Base-by-base conservation (phyloP, 208 protist species). In the Acanthamoeba triangularis region DNA sequence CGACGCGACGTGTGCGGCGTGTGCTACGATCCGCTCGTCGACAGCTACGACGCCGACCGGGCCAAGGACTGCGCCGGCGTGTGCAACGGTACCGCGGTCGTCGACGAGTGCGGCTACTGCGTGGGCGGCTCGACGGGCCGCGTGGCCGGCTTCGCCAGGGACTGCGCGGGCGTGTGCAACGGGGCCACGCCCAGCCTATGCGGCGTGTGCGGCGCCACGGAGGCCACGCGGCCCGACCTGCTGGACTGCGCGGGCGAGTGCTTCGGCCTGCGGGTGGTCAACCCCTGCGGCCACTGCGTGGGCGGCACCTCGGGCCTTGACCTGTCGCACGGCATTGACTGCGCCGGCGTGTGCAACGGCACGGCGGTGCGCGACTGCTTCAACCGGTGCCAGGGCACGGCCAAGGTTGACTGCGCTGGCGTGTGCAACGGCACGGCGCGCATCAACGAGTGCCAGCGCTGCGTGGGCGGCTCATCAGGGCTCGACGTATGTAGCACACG, bases 91-190 rank as follows among this genome's bases (percentile, higher is more conserved):
- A 78, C 33, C 16, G 87, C 87, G 1, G 1, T 8, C 0, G 28
- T 78, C 61, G 87, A 93, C 63, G 56, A 76, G 25, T 69, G 61
- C 87, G 87, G 87, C 54, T 74, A 20, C 37, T 93, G 87, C 87
- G 54, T 18, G 30, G 87, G 87, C 63, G 63, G 63, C 59, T 67
- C 87, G 28, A 93, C 63, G 10, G 87, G 87, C 61, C 61, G 16
- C 87, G 16, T 67, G 23, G 35, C 61, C 13, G 85, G 87, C 63
- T 67, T 76, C 63, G 61, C 54, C 61, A 74, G 56, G 87, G 87
- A 93, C 61, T 93, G 87, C 87, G 33, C 14, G 11, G 87, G 87
- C 61, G 59, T 56, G 87, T 93, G 87, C 87, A 93, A 93, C 37
- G 87, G 87, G 61, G 23, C 87, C 3, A 16, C 47, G 80, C 80